Base-by-base conservation (phyloP, 805 yeast genomes). In the Hermanozyma aechmeae region DNA sequence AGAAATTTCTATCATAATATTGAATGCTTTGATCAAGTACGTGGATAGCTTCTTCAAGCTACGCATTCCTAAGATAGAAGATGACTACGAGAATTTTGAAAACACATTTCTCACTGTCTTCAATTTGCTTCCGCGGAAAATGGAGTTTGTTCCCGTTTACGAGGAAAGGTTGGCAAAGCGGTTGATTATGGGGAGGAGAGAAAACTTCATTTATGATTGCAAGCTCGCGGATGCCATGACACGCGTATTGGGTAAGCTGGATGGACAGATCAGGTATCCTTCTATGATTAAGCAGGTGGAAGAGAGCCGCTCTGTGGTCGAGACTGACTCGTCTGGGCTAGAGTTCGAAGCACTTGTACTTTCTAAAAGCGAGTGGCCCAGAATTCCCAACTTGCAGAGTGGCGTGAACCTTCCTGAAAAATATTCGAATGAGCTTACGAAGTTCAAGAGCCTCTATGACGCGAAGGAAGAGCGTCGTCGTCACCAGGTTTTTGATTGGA, bases 321-420 rank as follows among this genome's bases (percentile, higher is more conserved):
- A 21, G 9, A n/a, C n/a, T n/a, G n/a, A n/a, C n/a, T n/a, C n/a
- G n/a, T n/a, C n/a, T n/a, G n/a, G n/a, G n/a, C 29, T 48, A 19
- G 55, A 50, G 11, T 59, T 60, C 37, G 41, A 32, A 23, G 56
- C 58, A 1, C 38, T 60, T 31, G 45, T 60, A 5, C 45, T 58
- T 19, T 60, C 57, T 27, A 50, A 49, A 34, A 42, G 48, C n/a
- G 37, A 50, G 23, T 62, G 68, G 68, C 68, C 68, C 0, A 62
- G 53, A 16, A 45, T 56, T 6, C 66, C 64, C 4, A 45, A 38
- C 12, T 31, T 33, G 21, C 45, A 41, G 13, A 23, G 34, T 3
- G 43, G 34, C 4, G 30, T 58, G 8, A 31, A 29, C 3, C 25
- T 63, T 13, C 65, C 67, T 0, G 24, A 29, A 0, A 24, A 32